Evolutionary conservation across 257 asterid genomes (phyloP).

Genomic region (Lycium ferocissimum): DNA sequence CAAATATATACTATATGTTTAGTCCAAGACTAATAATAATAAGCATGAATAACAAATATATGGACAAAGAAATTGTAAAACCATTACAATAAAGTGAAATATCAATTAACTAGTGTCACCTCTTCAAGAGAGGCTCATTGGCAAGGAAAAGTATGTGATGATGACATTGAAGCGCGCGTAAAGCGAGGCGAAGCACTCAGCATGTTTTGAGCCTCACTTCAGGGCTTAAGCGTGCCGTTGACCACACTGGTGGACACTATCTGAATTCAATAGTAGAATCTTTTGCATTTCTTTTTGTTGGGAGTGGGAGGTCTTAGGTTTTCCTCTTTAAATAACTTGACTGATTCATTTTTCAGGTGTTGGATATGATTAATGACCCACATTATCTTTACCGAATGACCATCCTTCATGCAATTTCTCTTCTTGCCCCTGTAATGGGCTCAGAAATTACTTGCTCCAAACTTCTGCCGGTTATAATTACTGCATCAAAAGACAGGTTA

Average conservation of each 20-base stretch:
- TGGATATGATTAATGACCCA: constrained; percentile 63
- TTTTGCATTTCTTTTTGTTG: not conserved
- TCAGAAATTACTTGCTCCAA: constrained; percentile 58
- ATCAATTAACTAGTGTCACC: no score
- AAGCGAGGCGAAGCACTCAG: no score
- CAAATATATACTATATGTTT: no score
- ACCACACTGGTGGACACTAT: not conserved
- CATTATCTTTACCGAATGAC: constrained; percentile 68
- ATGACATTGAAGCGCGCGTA: no score
- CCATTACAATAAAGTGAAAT: no score
- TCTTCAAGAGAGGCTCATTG: no score
- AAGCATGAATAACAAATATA: no score
- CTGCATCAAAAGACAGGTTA: constrained; percentile 88
- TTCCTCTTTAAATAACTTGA: constrained; percentile 2
- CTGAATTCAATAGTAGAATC: not conserved
- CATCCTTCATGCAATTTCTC: constrained; percentile 59
- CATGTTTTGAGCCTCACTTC: no score
- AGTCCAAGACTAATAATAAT: no score
- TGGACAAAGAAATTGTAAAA: no score
- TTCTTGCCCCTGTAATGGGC: constrained; percentile 66
- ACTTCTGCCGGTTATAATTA: constrained; percentile 61
- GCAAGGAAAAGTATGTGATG: no score
- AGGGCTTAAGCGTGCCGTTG: no score
- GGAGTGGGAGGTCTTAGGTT: not conserved
- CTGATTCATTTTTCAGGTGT: constrained; percentile 43